Base-by-base conservation (phyloP, 2,329 filamentous ascomycete species). In the Claviceps spartinae region DNA sequence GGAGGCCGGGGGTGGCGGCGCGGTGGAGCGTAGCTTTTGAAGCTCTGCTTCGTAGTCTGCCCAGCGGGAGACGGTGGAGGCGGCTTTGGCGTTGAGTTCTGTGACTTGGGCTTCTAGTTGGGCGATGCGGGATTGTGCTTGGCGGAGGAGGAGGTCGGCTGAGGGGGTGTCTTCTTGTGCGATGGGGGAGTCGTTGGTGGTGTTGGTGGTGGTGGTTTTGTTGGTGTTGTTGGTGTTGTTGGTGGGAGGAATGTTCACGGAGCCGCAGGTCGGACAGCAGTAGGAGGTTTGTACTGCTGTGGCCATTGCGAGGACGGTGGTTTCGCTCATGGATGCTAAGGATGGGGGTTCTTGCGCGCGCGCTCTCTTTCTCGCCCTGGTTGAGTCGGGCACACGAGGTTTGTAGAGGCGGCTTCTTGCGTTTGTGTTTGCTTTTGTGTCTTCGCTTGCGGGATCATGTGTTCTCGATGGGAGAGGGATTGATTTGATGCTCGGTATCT, bases 11-110 rank as follows among this genome's bases (percentile, higher is more conserved):
- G 22, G 58, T 4, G 45, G 50, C 34, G 9, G 44, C 5, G 44
- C 26, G 37, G 61, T 59, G 38, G 68, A 69, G 57, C 79, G 79
- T 51, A 88, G 72, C 45, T 68, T 72, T 45, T 79, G 73, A 42
- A 89, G 75, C 64, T 89, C 84, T 66, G 88, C 85, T 68, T 91
- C 86, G 73, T 88, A 89, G 70, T 88, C 83, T 62, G 86, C 84
- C 77, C 78, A 82, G 63, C 76, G 77, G 65, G 81, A 77, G 56
- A 80, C 75, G 63, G 73, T 73, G 37, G 81, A 78, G 3, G 81
- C 77, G 52, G 83, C 83, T 67, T 86, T 88, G 58, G 85, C 74
- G 65, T 82, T 87, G 54, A 90, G 75, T 51, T 81, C 67, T 52
- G 77, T 75, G 51, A 90, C 80, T 62, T 89, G 85, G 38, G 77